phyloP scores from a whole-genome alignment of 2,329 filamentous ascomycete species.

The Ophioceras dolichostomum region DNA sequence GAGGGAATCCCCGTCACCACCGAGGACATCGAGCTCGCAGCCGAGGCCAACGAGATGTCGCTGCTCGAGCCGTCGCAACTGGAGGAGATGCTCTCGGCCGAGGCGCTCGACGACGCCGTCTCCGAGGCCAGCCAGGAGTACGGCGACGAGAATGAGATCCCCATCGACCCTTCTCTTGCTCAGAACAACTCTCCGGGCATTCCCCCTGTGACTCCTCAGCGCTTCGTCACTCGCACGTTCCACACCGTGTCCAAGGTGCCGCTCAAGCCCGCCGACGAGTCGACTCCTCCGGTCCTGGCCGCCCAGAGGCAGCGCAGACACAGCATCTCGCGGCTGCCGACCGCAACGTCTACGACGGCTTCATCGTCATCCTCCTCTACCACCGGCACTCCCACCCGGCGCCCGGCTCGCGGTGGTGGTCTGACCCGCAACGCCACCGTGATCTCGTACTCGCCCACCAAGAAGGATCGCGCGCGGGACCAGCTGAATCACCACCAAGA shows the following conservation, averaged over 20 bases:
- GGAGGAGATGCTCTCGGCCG: conserved; percentile 19
- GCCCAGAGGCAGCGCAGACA: conserved; percentile 32
- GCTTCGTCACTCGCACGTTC: conserved; percentile 36
- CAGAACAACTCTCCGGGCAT: conserved; percentile 13
- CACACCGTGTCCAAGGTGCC: conserved; percentile 70
- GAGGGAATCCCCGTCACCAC: conserved; percentile 35
- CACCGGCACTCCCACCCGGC: not conserved
- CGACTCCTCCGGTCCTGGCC: conserved; percentile 27
- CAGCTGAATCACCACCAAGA: no score
- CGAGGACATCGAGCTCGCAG: conserved; percentile 44
- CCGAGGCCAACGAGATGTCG: conserved; percentile 49
- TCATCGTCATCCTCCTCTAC: not conserved
- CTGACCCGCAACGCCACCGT: conserved; percentile 36
- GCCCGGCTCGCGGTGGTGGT: conserved; percentile 6
- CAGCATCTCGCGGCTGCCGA: conserved; percentile 34
- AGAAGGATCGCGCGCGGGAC: conserved; percentile 15
- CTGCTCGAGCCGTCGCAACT: conserved; percentile 31
- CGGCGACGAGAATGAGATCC: conserved; percentile 52
- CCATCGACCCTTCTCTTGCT: conserved; percentile 36
- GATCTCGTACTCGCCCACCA: conserved; percentile 41
- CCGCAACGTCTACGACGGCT: conserved; percentile 23
- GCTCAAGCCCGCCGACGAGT: conserved; percentile 54
- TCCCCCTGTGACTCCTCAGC: conserved; percentile 43
- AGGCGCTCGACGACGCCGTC: conserved; percentile 28
- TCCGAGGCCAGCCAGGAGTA: conserved; percentile 56